Evolutionary conservation across 345 rosid species (phyloP), one percentile per base, ranked within the genome.

Genomic region (Reutealis trisperma): DNA sequence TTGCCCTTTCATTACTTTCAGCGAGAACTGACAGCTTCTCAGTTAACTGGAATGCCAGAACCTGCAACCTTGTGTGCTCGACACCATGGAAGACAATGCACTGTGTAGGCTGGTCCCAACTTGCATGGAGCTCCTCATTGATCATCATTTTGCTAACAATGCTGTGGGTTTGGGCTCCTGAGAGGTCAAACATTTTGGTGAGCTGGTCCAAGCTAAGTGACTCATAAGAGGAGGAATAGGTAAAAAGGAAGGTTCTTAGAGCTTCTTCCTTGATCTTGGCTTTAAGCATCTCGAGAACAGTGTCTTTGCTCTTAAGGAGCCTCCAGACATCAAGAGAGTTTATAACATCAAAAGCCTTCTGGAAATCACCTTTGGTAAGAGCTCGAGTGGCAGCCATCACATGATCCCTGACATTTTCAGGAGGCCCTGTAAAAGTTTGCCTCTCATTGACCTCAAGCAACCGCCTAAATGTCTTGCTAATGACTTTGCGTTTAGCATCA

Each of bases 371-470:
- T 83, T 85, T 90, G 49, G 67, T 74, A 55, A 93, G 94, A 71
- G 93, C 95, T 78, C 94, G 82, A 32, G 97, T 88, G 70, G 97
- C 95, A 32, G 97, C 93, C 97, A 90, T 87, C 55, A 87, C 92
- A 84, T 94, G 98, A 77, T 94, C 98, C 78, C 94, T 84, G 8
- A 93, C 97, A 25, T 88, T 94, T 78, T 94, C 97, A 9, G 95
- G 94, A 11, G 95, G 98, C 2, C 92, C 98, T 0, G 87, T 87
- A 79, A 92, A 94, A 45, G 94, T 85, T 77, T 91, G 98, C 89
- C 93, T 87, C 85, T 91, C 92, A 24, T 90, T 93, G 59, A 81
- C 81, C 79, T 91, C 97, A 16, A 94, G 89, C 79, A 91, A 74
- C 74, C 98, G 84, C 76, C 97, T 86, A 75, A 94, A 91, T 9